Evolutionary conservation across 2,329 filamentous ascomycete species (phyloP), one percentile per base, ranked within the genome.

Genomic region (Emericellopsis cladophorae): DNA sequence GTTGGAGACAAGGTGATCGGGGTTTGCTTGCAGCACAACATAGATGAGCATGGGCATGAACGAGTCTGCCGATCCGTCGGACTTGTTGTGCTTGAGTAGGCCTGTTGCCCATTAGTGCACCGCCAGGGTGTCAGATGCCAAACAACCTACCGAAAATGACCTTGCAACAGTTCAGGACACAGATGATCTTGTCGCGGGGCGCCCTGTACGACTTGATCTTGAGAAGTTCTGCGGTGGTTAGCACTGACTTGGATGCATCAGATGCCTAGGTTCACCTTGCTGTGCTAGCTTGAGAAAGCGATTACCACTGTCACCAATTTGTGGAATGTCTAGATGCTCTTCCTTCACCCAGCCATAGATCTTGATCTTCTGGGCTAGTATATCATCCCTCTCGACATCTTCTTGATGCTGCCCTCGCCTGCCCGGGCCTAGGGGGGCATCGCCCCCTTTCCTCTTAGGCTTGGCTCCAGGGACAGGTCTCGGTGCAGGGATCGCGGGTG

Each of bases 131-230:
- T 21, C 14, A 32, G 34, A 11, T 10, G 12, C 14, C 33, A 3
- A 31, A 32, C 4, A 31, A 29, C 72, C 50, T 61, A 87, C 84
- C 92, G 60, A 98, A 96, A 47, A 98, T 96, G 47, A 98, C 93
- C 63, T 98, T 98, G 75, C 92, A 98, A 65, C 89, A 95, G 62
- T 98, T 98, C 42, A 98, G 66, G 36, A 96, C 87, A 59, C 92
- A 98, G 39, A 98, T 96, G 42, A 98, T 92, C 62, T 98, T 98
- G 67, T 98, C 92, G 51, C 92, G 72, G 4, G 92, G 92, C n/a
- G 92, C 92, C 49, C 93, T 79, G 56, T 98, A 98, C 8, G 85
- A 92, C 54, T 90, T 94, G 54, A 98, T 95, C 60, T 98, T 98
- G 31, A 94, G 65, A 12, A 98, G 69, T 61, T 98, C 92, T 87